Conservation (phyloP, 148 eudicot species). For the Dianthus caryophyllus region DNA sequence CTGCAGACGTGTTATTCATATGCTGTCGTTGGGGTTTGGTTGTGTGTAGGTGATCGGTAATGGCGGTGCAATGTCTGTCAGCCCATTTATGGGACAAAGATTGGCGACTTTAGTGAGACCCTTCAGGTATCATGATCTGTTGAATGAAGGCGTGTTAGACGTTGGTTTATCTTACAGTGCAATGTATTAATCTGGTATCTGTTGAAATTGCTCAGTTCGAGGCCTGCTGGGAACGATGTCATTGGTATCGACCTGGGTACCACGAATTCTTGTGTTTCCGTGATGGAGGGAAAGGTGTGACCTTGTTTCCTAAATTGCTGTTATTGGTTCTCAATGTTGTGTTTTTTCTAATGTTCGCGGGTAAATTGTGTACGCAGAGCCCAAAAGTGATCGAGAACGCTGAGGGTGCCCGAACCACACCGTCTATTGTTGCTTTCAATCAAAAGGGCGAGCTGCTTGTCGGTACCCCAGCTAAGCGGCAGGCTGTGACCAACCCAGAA, state of each 20-base stretch:
- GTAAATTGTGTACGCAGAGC: slow-evolving; percentile 27
- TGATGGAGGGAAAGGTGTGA: slow-evolving; percentile 95
- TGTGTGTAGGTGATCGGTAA: slow-evolving; percentile 54
- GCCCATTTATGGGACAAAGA: slow-evolving; percentile 43
- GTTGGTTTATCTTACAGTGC: neutral
- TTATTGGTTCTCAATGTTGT: neutral
- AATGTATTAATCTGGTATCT: neutral
- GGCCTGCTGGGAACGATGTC: slow-evolving; percentile 75
- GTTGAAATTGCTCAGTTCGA: slow-evolving; percentile 33
- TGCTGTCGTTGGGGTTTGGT: neutral
- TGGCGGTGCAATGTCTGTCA: slow-evolving; percentile 40
- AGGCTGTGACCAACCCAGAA: slow-evolving; percentile 83
- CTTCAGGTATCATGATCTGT: slow-evolving; percentile 47
- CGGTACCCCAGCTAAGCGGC: slow-evolving; percentile 92
- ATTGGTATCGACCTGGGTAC: slow-evolving; percentile 96
- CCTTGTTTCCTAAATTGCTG: neutral
- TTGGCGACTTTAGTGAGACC: slow-evolving; percentile 59
- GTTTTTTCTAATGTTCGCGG: neutral
- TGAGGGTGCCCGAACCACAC: slow-evolving; percentile 91
- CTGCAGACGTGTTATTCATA: neutral
- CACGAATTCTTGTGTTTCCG: slow-evolving; percentile 85
- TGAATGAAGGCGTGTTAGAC: neutral
- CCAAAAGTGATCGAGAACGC: slow-evolving; percentile 91
- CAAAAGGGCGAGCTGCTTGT: slow-evolving; percentile 86
- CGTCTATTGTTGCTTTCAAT: slow-evolving; percentile 80